Base-by-base conservation (phyloP, 1,139 yeast genomes). In the Geotrichum phurueaensis region DNA sequence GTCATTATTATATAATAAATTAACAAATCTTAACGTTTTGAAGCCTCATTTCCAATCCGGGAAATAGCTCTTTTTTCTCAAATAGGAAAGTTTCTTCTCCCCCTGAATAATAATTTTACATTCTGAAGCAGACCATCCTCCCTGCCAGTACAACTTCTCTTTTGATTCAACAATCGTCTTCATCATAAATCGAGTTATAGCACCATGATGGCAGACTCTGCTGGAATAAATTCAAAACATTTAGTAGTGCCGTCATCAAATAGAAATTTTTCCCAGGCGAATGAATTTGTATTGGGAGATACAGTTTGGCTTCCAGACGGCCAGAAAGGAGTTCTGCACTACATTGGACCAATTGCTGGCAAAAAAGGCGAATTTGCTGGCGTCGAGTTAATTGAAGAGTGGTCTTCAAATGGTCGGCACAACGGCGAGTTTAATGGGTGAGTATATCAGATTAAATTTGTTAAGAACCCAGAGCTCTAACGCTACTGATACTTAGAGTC, bases 361-460 rank as follows among this genome's bases (percentile, higher is more conserved):
- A 90, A 89, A 68, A 73, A 75, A 5, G 97, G 97, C 0, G 76
- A 79, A 15, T 94, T 86, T 75, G 96, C 92, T 3, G 99, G 99
- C 0, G 80, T 94, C 3, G 97, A 94, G 71, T 76, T 94, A 54
- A 69, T 81, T 12, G 92, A 89, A 1, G 82, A 87, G 3, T 85
- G 86, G 20, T 76, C 79, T 1, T 69, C 69, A 2, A 78, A 84
- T 54, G 99, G 99, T 12, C 87, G 89, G 71, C 90, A 94, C 70
- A 81, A 83, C 66, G 99, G 99, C 6, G 77, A 79, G 31, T 82
- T 84, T 54, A 80, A 84, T 53, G 95, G 73, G 23, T 45, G 43
- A 54, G 60, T 54, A 27, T 18, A 10, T 12, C 75, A 73, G 51
- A 87, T 91, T 0, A 81, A 81, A 65, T 78, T 91, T 27, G 97